Base-by-base conservation (phyloP, 352 stramenopile species). In the Globisporangium cylindrosporum region DNA sequence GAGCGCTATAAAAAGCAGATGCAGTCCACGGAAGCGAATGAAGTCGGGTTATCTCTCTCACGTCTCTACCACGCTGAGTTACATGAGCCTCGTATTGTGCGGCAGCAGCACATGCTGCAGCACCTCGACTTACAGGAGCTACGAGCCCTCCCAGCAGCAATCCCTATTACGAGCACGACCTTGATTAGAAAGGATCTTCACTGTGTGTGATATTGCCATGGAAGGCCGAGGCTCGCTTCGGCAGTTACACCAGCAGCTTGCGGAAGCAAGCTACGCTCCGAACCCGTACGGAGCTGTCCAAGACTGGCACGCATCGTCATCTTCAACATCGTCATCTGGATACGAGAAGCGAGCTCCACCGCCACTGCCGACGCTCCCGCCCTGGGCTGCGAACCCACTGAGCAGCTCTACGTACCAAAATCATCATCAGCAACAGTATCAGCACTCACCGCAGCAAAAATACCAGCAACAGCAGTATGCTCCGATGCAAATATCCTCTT, bases 351-450 rank as follows among this genome's bases (percentile, higher is more conserved):
- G 70, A 7, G 27, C 66, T 20, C 41, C 78, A 27, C 80, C 78
- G 22, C 76, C 80, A 10, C 51, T 86, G 29, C 81, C 81, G 24
- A 81, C 80, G 10, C 71, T 90, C 12, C 78, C 82, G 15, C 80
- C 73, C 7, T 90, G 80, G 82, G 70, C 81, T 22, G 60, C 14
- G 27, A 65, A 53, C 48, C 62, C 58, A 18, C 41, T 51, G 51
- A 15, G 18, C 27, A 34, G 54, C 49, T n/a, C 27, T n/a, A 56
- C 61, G 22, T 20, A 36, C 65, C 22, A 74, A 55, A 71, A 65
- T 38, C 32, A 73, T 15, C 48, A 67, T 14, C 61, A 67, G 0
- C 49, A 54, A 10, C 46, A 25, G 27, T 29, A 20, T 9, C 41
- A 54, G 22, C 1, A 38, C 10, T 8, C 18, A 8, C 10, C 7